phyloP scores from a whole-genome alignment of 2,329 filamentous ascomycete genomes.

The Ascocoryne sarcoides region DNA sequence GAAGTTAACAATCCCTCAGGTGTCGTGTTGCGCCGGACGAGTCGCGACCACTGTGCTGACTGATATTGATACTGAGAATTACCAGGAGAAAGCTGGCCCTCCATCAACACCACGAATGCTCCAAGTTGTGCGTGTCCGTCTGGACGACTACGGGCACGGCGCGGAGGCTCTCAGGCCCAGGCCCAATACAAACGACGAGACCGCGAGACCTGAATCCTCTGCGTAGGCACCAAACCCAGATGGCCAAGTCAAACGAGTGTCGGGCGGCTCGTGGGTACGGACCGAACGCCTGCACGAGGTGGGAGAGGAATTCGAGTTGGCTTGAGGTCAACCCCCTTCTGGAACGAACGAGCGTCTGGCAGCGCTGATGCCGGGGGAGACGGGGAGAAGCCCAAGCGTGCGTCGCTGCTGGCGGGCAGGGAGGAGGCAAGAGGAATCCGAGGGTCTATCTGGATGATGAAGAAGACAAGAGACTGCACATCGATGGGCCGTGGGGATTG shows the following conservation, averaged over 20 bases:
- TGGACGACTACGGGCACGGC: neutral
- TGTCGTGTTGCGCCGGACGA: constrained; percentile 28
- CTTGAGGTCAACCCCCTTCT: constrained; percentile 11
- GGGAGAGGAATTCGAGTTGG: neutral
- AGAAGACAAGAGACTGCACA: neutral
- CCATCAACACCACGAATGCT: constrained; percentile 27
- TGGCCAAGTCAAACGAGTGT: too few species aligned
- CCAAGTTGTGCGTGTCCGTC: constrained; percentile 13
- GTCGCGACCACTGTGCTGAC: constrained; percentile 29
- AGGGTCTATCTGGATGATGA: neutral
- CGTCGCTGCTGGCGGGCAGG: neutral
- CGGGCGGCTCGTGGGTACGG: too few species aligned
- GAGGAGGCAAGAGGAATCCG: constrained; percentile 1
- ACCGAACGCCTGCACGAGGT: neutral
- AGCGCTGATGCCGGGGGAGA: constrained; percentile 3
- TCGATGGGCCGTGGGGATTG: neutral
- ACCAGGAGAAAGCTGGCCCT: constrained; percentile 25
- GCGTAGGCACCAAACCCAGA: too few species aligned
- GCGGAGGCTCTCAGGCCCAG: too few species aligned
- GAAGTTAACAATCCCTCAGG: constrained; percentile 17
- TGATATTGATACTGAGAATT: constrained; percentile 31
- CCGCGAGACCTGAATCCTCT: too few species aligned
- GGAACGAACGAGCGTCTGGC: constrained; percentile 12
- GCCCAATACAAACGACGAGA: too few species aligned
- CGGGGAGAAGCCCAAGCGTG: constrained; percentile 2